phyloP scores from a whole-genome alignment of 2,329 filamentous ascomycete species.

The Beauveria varroae region DNA sequence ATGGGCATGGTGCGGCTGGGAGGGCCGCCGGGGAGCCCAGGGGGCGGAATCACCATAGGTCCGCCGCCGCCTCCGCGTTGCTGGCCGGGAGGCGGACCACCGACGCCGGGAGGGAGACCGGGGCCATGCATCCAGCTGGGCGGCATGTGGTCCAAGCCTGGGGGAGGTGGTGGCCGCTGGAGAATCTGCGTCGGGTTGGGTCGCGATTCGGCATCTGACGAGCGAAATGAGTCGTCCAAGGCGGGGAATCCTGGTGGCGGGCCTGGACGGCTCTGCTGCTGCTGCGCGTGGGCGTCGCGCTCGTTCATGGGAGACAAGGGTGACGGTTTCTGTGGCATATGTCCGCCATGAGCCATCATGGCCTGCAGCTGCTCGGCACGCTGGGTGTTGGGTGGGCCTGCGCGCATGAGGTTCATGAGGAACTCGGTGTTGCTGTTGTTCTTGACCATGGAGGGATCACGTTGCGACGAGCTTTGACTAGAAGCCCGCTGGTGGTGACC shows the following conservation, averaged over 20 bases:
- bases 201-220: constrained; percentile 34
- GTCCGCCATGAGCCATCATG: constrained; percentile 32
- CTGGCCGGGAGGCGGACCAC: constrained; percentile 15
- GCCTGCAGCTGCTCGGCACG: constrained; percentile 40
- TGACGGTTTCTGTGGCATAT: constrained; percentile 15
- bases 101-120: constrained; percentile 26
- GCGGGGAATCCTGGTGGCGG: constrained; percentile 39
- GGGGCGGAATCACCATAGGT: constrained; percentile 56
- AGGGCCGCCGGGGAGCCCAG: constrained; percentile 38
- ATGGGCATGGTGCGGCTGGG: constrained; percentile 40
- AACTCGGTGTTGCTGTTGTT: constrained; percentile 71
- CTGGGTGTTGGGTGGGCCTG: constrained; percentile 38
- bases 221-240: constrained; percentile 45
- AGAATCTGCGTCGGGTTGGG: constrained; percentile 55
- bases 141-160: constrained; percentile 54
- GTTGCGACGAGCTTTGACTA: constrained; percentile 40
- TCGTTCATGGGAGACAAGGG: constrained; percentile 5
- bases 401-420: constrained; percentile 72
- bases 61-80: constrained; percentile 20
- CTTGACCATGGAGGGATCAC: constrained; percentile 35
- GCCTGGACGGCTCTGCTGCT: constrained; percentile 36
- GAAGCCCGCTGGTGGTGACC: constrained; percentile 49
- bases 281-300: constrained; percentile 13
- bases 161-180: constrained; percentile 49
- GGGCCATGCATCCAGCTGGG: constrained; percentile 45